Base-by-base conservation (phyloP, 1,139 yeast genomes). In the Sugiyamaella paludigena region DNA sequence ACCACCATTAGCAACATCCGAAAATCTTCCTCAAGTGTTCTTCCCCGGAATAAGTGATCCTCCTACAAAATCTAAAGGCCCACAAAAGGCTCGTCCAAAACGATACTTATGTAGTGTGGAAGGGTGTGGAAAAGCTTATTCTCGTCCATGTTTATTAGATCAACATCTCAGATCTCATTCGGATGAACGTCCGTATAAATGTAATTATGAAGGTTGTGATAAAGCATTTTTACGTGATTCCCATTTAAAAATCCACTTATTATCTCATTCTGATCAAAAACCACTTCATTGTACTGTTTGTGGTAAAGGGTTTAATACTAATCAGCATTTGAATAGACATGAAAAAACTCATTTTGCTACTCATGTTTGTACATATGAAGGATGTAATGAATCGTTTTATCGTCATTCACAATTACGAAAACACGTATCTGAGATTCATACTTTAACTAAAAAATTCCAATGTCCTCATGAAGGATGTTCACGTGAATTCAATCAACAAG, bases 281-380 rank as follows among this genome's bases (percentile, higher is more conserved):
- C 96, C 97, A 0, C 83, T 77, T 61, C 78, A 75, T 48, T 92
- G 99, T 61, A 69, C 81, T 0, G 68, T 76, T 1, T 92, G 99
- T 65, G 84, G 84, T 1, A 88, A 88, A 64, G 96, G 96, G 1
- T 85, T 87, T 49, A 84, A 84, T 53, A 79, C 95, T 0, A 68
- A 69, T 43, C 98, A 92, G 68, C 98, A 91, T 64, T 71, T 89
- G 55, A 80, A 78, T 57, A 75, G 96, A 49, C 99, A 92, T 64
- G 91, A 74, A 55, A 73, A 78, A 26, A 83, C 95, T 10, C 97
- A 89, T 65, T 79, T 81, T 4, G 83, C 83, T 56, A 79, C 91
- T 0, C 84, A 82, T 61, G 60, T 64, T 36, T 87, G 96, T 61
- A 66, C 76, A 1, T 73, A 76, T 57, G 81, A 76, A 32, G 79